Conservation (phyloP, 768 basidiomycete genomes). For the Termitomyces bulborhizus region DNA sequence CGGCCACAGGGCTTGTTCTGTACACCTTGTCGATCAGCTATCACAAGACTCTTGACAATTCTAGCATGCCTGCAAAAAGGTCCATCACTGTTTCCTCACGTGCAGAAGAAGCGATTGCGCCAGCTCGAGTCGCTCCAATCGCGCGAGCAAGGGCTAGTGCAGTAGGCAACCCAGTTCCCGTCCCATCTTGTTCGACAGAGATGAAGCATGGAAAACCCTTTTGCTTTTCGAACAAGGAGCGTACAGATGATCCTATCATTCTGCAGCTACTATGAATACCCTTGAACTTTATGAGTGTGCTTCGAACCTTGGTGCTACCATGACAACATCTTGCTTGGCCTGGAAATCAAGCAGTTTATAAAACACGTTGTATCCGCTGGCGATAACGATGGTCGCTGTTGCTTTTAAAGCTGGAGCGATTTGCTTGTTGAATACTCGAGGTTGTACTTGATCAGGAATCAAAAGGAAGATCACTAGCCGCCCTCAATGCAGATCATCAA, state of each 20-base stretch:
- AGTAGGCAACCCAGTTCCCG: slow-evolving; percentile 36
- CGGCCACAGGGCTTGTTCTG: slow-evolving; percentile 60
- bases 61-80: slow-evolving; percentile 39
- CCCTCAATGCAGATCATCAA: background rate
- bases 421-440: slow-evolving; percentile 52
- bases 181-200: slow-evolving; percentile 58
- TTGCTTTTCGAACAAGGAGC: slow-evolving; percentile 52
- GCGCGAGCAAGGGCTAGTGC: slow-evolving; percentile 50
- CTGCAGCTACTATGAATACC: slow-evolving; percentile 20
- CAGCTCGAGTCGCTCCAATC: slow-evolving; percentile 58
- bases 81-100: slow-evolving; percentile 63
- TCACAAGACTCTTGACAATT: background rate
- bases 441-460: slow-evolving; percentile 61
- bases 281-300: background rate
- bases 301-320: slow-evolving; percentile 57
- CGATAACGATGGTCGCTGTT: slow-evolving; percentile 45
- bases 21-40: background rate
- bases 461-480: slow-evolving; percentile 50
- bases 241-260: slow-evolving; percentile 64
- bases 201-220: slow-evolving; percentile 62
- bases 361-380: slow-evolving; percentile 63
- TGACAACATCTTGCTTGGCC: slow-evolving; percentile 50
- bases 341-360: slow-evolving; percentile 52
- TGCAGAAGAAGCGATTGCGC: slow-evolving; percentile 57
- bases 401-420: slow-evolving; percentile 46